Percentiles rank a stretch among this genome's conserved stretches.
Evolutionary conservation across 331 rosid genomes (phyloP).

Genomic region (Cydonia oblonga): DNA sequence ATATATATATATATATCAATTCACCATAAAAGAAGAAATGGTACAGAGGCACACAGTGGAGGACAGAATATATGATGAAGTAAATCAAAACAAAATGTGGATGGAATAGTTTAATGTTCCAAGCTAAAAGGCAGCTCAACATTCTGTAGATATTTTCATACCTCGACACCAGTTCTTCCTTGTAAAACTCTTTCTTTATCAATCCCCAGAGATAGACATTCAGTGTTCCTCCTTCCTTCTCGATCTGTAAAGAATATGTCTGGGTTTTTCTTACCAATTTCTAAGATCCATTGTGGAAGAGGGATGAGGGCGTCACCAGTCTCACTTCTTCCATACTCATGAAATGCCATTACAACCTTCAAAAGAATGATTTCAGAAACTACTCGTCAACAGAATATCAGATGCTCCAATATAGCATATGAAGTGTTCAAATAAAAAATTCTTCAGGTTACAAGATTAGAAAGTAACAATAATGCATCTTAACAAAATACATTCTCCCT

Average conservation of each 20-base stretch:
- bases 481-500: neutral
- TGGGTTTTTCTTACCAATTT: constrained; percentile 72
- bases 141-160: constrained; percentile 16
- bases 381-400: constrained; percentile 15
- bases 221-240: constrained; percentile 90
- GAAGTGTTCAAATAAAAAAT: neutral
- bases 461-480: neutral
- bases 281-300: constrained; percentile 93
- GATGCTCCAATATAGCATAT: neutral
- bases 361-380: constrained; percentile 23
- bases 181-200: constrained; percentile 86
- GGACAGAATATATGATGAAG: neutral
- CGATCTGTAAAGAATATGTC: constrained; percentile 95
- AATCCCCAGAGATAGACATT: constrained; percentile 86
- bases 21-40: neutral
- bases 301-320: constrained; percentile 51
- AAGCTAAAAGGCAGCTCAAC: neutral
- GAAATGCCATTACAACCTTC: constrained; percentile 96
- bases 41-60: neutral
- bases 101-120: neutral
- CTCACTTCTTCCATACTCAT: constrained; percentile 66
- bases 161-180: constrained; percentile 98
- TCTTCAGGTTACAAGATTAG: neutral
- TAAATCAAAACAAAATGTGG: neutral
- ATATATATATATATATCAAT: neutral